These are phyloP conservation scores for Monilinia fructicola DNA, from an alignment of 2,329 filamentous ascomycete genomes.

Conservation along the genomic window DNA sequence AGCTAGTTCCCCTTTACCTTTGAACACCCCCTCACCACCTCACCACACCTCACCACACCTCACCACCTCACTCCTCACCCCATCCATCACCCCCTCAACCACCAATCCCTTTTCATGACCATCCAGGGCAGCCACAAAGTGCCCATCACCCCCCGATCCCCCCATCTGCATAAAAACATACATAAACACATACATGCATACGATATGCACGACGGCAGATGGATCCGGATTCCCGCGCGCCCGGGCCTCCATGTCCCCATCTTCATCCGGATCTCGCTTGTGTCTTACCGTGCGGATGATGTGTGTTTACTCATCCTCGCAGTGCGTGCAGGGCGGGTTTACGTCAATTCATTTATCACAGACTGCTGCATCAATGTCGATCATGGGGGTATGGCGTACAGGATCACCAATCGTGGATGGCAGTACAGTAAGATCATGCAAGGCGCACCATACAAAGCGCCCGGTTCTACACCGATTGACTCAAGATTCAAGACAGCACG, in stretches of 20 bases:
- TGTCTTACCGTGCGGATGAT: too few relatives aligned
- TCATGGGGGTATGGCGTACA: slow-evolving; percentile 8
- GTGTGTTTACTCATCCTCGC: too few relatives aligned
- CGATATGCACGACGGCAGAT: neutral
- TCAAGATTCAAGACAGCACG: neutral
- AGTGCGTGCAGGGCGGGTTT: neutral
- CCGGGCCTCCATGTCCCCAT: neutral
- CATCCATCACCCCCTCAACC: neutral
- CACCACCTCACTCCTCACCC: neutral
- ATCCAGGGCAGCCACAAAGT: neutral
- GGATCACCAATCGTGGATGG: neutral
- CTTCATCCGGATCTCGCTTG: slow-evolving; percentile 1
- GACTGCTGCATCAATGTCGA: neutral
- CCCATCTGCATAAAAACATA: neutral
- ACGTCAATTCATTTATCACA: slow-evolving; percentile 10
- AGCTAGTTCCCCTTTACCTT: neutral
- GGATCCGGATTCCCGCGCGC: neutral
- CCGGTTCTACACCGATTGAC: neutral
- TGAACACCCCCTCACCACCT: neutral
- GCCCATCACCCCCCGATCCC: neutral
- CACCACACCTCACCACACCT: neutral
- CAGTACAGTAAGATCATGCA: slow-evolving; percentile 4
- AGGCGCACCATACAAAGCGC: neutral
- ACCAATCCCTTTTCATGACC: neutral
- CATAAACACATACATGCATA: too few relatives aligned